Evolutionary conservation across 805 yeast genomes (phyloP), one percentile per base, ranked within the genome.

Genomic region (Metschnikowia henanensis): DNA sequence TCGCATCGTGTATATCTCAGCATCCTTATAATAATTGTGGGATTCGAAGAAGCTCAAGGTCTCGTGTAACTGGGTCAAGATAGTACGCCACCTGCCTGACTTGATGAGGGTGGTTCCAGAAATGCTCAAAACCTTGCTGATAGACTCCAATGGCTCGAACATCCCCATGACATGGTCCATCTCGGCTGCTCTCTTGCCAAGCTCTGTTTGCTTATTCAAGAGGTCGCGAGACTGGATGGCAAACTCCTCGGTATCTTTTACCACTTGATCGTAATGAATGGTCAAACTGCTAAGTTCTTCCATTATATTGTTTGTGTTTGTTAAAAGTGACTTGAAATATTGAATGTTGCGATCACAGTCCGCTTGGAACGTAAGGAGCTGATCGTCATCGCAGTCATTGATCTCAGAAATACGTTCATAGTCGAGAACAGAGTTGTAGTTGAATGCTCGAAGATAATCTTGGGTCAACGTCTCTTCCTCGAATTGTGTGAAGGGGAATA

Each of bases 61-160:
- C 13, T 64, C 67, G 57, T 90, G 95, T 37, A 92, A 67, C 40
- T 79, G 79, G 1, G 39, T 46, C 40, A 92, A 62, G 3, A 70
- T 66, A 4, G 68, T 64, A 44, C 75, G 74, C 31, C 53, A 43
- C 18, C 42, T 43, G 6, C 57, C 57, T 3, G 51, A 47, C 35
- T 78, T 73, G 4, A 90, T 90, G 28, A 84, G 73, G 35, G 72
- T 75, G n/a, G 84, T 77, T 1, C 87, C 88, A 1, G 78, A 71
- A 20, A 81, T 76, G 51, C 89, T 84, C 48, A 92, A 73, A 32
- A 75, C 73, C 44, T 80, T 76, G 29, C 87, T 83, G 31, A 88
- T 82, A 3, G 76, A 68, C 41, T 89, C 95, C 41, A 92, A 67
- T 17, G 79, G 71, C 50, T 85, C 90, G 59, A 88, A 91, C 41